Base-by-base conservation (phyloP, 2,329 filamentous ascomycete species). In the Geoglossum cookeanum region DNA sequence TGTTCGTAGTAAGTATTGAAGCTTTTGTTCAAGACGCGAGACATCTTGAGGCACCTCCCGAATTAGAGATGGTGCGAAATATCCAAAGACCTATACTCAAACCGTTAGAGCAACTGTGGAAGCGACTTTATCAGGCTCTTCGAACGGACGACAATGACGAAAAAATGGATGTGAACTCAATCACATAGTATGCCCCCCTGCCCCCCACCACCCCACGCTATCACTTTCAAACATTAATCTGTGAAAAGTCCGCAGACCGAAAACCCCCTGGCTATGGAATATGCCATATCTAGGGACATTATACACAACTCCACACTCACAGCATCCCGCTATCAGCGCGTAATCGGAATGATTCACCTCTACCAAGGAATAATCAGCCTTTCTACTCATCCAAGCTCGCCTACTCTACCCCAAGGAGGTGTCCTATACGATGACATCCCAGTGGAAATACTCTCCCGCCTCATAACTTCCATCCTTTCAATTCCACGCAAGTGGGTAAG, bases 1-100 rank as follows among this genome's bases (percentile, higher is more conserved):
- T 53, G 11, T 13, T 6, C 22, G 11, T 13, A 29, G 39, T 32
- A 17, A 48, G 54, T 17, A n/a, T 44, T 32, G 35, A 44, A 22
- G 54, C 54, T 6, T 55, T 55, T 30, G 39, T 55, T n/a, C 54
- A 45, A 30, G 54, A 55, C 22, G 39, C 29, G 22, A 42, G 39
- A n/a, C 13, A 44, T 39, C 37, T 30, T 33, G 44, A 55, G n/a
- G 54, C 44, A 39, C 30, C 49, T 9, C 4, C 49, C 5, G 49
- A 11, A 37, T 17, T 53, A 3, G 30, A 22, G 3, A 37, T 37
- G 4, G 9, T 30, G 33, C 30, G 49, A 15, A n/a, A 37, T 35
- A 13, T n/a, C 30, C 49, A 53, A 37, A 35, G 13, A 53, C 49
- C 17, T n/a, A 6, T 13, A 3, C 3, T 37, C 30, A 9, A 17